Base-by-base conservation (phyloP, 345 rosid species). In the Brassica nigra region DNA sequence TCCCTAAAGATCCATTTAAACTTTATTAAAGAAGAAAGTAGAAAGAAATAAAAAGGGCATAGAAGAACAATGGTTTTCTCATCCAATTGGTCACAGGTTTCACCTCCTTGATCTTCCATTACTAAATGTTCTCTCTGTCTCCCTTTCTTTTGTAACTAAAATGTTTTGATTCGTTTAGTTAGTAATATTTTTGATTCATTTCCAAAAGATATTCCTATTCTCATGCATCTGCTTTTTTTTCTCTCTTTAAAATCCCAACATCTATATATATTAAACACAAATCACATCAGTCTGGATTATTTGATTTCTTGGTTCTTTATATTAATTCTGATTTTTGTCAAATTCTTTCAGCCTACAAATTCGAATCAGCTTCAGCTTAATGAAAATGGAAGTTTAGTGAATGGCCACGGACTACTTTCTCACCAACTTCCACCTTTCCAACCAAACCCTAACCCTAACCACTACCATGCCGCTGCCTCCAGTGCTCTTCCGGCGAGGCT, bases 11-110 rank as follows among this genome's bases (percentile, higher is more conserved):
- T 86, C 88, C 86, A 84, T 86, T 84, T 84, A 80, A 84, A 75
- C 90, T 89, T 92, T 89, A 85, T 79, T 74, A 91, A 81, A 88
- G 87, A 84, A 77, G 75, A 68, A 80, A 31, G 73, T 71, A 39
- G 47, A 9, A 39, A 39, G 47, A 39, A 49, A 77, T 70, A 62
- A 54, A 82, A 63, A 83, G 65, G 57, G 52, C 62, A 70, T 59
- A 87, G 61, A 81, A 65, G 70, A 83, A 84, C 86, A 78, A 92
- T 90, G 97, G 87, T 79, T 80, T 92, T 89, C 83, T 84, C 97
- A 65, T 88, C 97, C 83, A 86, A 89, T 75, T 90, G 97, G 94
- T 87, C 90, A 37, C 97, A 87, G 92, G 94, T 89, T 44, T 39
- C 9, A 70, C 72, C 80, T 68, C 80, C 77, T 82, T 75, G 47